Percentiles rank a stretch among this genome's conserved stretches.
phyloP scores from a whole-genome alignment of 2,329 filamentous ascomycete species.

The Phoma herbarum region DNA sequence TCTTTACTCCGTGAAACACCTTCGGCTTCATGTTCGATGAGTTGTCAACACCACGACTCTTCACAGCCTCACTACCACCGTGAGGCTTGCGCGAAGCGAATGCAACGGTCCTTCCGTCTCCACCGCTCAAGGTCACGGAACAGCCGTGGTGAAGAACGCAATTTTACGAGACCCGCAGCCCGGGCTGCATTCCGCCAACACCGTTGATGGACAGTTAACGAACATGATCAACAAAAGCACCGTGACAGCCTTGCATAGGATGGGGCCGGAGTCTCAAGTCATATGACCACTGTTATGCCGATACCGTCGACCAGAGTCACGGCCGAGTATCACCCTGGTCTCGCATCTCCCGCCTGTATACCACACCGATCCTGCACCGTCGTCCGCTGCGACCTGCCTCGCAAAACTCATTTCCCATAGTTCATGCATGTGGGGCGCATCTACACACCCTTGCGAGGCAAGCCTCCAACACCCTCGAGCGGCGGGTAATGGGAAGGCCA shows the following conservation, averaged over 20 bases:
- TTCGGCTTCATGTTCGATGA: constrained; percentile 14
- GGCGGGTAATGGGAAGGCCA: constrained; percentile 7
- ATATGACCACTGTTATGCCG: constrained; percentile 10
- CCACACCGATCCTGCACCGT: constrained; percentile 10
- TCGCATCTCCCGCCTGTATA: constrained; percentile 21
- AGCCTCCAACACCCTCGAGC: constrained; percentile 9
- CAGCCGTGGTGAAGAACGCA: not conserved
- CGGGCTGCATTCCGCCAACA: not conserved
- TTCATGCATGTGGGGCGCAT: constrained; percentile 18
- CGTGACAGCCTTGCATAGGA: constrained; percentile 15
- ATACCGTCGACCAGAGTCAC: constrained; percentile 6
- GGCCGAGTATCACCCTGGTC: constrained; percentile 7
- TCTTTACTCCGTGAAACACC: constrained; percentile 17
- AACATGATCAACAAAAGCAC: constrained; percentile 14
- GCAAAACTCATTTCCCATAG: constrained; percentile 24
- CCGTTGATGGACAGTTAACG: constrained; percentile 6
- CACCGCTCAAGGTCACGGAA: not conserved
- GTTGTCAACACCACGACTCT: constrained; percentile 2
- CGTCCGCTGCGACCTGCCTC: constrained; percentile 11
- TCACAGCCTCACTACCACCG: not conserved
- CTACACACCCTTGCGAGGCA: constrained; percentile 4
- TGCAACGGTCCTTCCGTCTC: constrained; percentile 5
- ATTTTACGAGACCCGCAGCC: constrained; percentile 6
- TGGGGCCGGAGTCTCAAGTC: constrained; percentile 8
- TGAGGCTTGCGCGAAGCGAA: constrained; percentile 3